phyloP scores from a whole-genome alignment of 306 rosid genomes.

The Cicer chorassanicum region DNA sequence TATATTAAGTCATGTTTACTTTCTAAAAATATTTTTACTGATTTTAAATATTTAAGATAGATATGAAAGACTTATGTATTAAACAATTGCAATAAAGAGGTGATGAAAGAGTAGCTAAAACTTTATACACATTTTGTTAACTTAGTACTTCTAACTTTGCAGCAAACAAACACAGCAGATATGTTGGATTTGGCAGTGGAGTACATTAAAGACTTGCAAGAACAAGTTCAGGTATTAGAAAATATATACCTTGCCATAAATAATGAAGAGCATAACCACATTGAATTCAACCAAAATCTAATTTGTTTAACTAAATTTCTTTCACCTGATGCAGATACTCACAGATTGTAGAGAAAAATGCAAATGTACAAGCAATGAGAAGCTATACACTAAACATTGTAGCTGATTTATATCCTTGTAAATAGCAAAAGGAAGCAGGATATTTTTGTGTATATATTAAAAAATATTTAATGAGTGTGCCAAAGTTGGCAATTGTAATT shows the following conservation, averaged over 20 bases:
- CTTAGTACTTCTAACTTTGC: slow-evolving; percentile 35
- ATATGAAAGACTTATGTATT: too few species aligned
- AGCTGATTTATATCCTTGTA: slow-evolving; percentile 46
- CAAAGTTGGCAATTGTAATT: slow-evolving; percentile 39
- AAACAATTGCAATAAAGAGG: too few species aligned
- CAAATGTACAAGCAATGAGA: slow-evolving; percentile 63
- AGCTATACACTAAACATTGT: slow-evolving; percentile 44
- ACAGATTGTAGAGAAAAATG: slow-evolving; percentile 66
- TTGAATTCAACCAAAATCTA: slow-evolving; percentile 30
- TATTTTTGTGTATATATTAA: background rate
- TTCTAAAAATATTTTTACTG: background rate
- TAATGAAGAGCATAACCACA: background rate
- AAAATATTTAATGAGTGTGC: slow-evolving; percentile 1
- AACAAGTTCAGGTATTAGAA: slow-evolving; percentile 71
- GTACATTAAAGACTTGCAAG: slow-evolving; percentile 77
- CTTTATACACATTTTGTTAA: slow-evolving; percentile 26
- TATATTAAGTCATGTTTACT: slow-evolving; percentile 22
- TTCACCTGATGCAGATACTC: slow-evolving; percentile 65
- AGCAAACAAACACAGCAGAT: slow-evolving; percentile 92
- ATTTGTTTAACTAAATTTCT: slow-evolving; percentile 35
- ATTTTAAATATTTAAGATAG: background rate
- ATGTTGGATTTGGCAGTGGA: slow-evolving; percentile 81
- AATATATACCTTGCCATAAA: background rate
- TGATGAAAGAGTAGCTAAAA: too few species aligned
- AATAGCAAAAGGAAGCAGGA: slow-evolving; percentile 44